Percentiles rank a stretch among this genome's conserved stretches.
These are phyloP conservation scores for Phytophthora pinifolia DNA, from an alignment of 352 stramenopile genomes.

Conservation along the genomic window DNA sequence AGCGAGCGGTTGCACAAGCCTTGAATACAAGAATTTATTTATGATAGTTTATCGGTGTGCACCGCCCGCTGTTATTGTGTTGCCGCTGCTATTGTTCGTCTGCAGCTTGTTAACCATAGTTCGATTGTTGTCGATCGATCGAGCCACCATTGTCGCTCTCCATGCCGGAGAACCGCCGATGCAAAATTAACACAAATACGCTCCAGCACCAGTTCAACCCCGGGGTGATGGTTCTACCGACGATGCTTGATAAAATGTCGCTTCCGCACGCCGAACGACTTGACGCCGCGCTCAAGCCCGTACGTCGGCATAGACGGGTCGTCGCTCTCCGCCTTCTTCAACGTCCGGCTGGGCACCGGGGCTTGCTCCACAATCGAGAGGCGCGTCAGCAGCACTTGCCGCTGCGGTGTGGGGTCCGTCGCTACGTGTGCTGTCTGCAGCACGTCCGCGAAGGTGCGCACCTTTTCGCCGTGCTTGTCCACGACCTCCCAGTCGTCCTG, in stretches of 20 bases:
- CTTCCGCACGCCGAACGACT: slow-evolving; percentile 67
- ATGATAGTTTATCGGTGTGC: not conserved
- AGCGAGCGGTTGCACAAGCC: too few relatives aligned
- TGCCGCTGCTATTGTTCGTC: slow-evolving; percentile 1
- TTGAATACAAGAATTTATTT: too few relatives aligned
- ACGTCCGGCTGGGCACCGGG: slow-evolving; percentile 10
- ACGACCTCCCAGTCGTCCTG: slow-evolving; percentile 81
- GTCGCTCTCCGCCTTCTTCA: slow-evolving; percentile 21
- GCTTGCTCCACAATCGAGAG: slow-evolving; percentile 28
- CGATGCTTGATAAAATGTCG: slow-evolving; percentile 39
- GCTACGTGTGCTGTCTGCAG: slow-evolving; percentile 23
- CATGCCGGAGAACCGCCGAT: not conserved
- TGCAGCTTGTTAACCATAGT: not conserved
- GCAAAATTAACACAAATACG: slow-evolving; percentile 34
- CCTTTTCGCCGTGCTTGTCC: slow-evolving; percentile 41
- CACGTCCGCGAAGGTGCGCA: slow-evolving; percentile 65
- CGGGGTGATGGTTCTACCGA: slow-evolving; percentile 25
- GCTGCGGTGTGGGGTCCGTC: not conserved
- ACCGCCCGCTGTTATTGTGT: not conserved
- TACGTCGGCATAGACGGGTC: slow-evolving; percentile 18
- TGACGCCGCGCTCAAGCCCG: slow-evolving; percentile 39
- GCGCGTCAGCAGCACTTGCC: slow-evolving; percentile 15
- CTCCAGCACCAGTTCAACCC: slow-evolving; percentile 10
- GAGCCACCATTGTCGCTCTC: not conserved
- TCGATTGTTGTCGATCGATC: slow-evolving; percentile 5